Conservation (phyloP, 2,329 filamentous ascomycete genomes). For the Aureobasidium namibiae region DNA sequence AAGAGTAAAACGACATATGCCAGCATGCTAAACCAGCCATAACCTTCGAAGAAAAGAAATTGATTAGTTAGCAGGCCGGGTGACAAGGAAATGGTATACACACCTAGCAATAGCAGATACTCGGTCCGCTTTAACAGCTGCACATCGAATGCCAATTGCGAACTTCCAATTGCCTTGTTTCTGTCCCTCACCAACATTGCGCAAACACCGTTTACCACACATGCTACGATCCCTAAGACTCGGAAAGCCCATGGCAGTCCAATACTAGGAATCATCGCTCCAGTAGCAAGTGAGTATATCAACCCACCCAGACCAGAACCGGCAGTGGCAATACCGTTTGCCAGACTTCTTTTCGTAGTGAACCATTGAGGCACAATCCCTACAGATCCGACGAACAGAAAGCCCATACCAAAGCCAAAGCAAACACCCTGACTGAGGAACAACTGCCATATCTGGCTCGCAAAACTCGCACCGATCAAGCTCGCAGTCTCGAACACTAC, state of each 20-base stretch:
- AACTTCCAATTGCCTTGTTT: constrained; percentile 61
- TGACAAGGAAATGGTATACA: background rate
- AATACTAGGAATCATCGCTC: constrained; percentile 58
- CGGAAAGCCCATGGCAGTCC: constrained; percentile 60
- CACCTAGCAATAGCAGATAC: constrained; percentile 53
- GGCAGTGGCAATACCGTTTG: constrained; percentile 59
- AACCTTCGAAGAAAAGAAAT: constrained; percentile 37
- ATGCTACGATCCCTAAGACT: constrained; percentile 55
- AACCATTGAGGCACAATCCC: constrained; percentile 70
- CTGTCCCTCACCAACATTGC: constrained; percentile 59
- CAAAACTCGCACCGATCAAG: constrained; percentile 64
- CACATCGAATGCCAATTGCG: constrained; percentile 58
- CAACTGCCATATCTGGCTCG: constrained; percentile 62
- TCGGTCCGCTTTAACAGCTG: constrained; percentile 53
- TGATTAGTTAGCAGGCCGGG: too few relatives aligned
- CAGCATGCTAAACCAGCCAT: constrained; percentile 63
- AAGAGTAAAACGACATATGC: constrained; percentile 72
- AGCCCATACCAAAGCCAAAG: constrained; percentile 72
- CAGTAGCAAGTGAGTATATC: constrained; percentile 57
- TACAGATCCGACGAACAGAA: constrained; percentile 62
- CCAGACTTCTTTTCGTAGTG: constrained; percentile 56
- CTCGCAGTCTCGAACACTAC: constrained; percentile 55
- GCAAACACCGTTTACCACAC: constrained; percentile 55
- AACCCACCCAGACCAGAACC: constrained; percentile 70
- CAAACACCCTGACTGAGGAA: constrained; percentile 66